These are phyloP conservation scores for Aureobasidium sp. DNA, from an alignment of 2,329 filamentous ascomycete genomes.

Conservation along the genomic window DNA sequence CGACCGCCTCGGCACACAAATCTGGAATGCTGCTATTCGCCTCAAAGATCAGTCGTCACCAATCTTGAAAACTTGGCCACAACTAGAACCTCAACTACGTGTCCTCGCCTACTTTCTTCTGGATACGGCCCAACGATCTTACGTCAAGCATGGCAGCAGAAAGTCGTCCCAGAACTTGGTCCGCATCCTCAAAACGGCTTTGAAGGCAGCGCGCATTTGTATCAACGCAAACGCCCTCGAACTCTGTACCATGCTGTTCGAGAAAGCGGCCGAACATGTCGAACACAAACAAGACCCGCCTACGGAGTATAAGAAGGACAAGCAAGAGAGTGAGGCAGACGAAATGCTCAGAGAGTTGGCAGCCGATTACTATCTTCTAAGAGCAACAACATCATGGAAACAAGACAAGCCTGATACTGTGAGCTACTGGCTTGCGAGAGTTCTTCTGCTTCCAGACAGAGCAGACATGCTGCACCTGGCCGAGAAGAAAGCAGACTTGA, in stretches of 20 bases:
- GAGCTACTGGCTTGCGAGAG: conserved; percentile 67
- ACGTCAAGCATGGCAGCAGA: conserved; percentile 19
- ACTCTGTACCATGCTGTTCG: conserved; percentile 54
- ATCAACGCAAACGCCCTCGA: conserved; percentile 53
- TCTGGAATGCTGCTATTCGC: conserved; percentile 63
- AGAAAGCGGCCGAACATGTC: conserved; percentile 53
- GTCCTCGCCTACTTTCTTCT: conserved; percentile 63
- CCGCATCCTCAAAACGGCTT: conserved; percentile 58
- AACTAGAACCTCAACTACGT: conserved; percentile 33
- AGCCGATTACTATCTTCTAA: conserved; percentile 58
- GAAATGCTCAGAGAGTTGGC: conserved; percentile 37
- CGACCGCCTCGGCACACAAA: conserved; percentile 48
- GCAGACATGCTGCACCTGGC: conserved; percentile 44
- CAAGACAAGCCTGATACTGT: conserved; percentile 67
- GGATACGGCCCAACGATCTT: conserved; percentile 46
- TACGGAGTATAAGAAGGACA: background rate
- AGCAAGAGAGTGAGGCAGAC: conserved; percentile 19
- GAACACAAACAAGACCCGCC: conserved; percentile 19
- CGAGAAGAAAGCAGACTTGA: conserved; percentile 59
- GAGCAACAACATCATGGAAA: conserved; percentile 67
- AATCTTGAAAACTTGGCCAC: conserved; percentile 11
- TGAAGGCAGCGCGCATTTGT: conserved; percentile 59
- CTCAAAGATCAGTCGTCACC: conserved; percentile 25
- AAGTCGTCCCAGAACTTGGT: conserved; percentile 31
- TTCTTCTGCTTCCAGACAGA: conserved; percentile 32